phyloP scores from a whole-genome alignment of 192 early-diverging fungal species.

The Rhizoclosmatium sp. region DNA sequence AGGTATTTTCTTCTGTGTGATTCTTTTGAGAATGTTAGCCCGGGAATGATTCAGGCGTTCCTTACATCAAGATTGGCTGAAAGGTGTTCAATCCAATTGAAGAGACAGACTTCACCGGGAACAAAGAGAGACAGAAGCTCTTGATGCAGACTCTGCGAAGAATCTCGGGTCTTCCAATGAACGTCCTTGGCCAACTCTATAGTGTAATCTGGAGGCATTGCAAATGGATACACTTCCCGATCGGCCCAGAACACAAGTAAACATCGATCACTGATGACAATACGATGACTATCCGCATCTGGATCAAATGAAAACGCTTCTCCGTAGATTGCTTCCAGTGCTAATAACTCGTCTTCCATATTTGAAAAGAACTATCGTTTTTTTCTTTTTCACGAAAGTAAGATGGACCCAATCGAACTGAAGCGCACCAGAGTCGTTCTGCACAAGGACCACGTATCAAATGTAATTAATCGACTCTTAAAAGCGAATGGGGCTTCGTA shows the following conservation, averaged over 20 bases:
- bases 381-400: constrained; percentile 4
- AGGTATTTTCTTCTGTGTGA: too few species aligned
- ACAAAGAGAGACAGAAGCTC: constrained; percentile 62
- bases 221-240: constrained; percentile 34
- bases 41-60: not conserved
- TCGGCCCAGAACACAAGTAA: constrained; percentile 13
- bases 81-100: constrained; percentile 71
- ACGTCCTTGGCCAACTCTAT: constrained; percentile 25
- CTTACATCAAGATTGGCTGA: not conserved
- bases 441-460: constrained; percentile 72
- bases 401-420: constrained; percentile 36
- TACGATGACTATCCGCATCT: not conserved
- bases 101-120: constrained; percentile 69
- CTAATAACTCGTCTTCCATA: constrained; percentile 40
- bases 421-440: constrained; percentile 70
- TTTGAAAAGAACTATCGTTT: not conserved
- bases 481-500: too few species aligned
- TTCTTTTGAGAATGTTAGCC: not conserved
- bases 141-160: constrained; percentile 46
- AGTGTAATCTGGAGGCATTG: constrained; percentile 30
- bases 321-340: constrained; percentile 45
- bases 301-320: not conserved
- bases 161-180: constrained; percentile 13
- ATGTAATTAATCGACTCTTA: constrained; percentile 54
- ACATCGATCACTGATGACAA: not conserved